phyloP scores from a whole-genome alignment of 2,329 filamentous ascomycete genomes.

The Botrytis porri region DNA sequence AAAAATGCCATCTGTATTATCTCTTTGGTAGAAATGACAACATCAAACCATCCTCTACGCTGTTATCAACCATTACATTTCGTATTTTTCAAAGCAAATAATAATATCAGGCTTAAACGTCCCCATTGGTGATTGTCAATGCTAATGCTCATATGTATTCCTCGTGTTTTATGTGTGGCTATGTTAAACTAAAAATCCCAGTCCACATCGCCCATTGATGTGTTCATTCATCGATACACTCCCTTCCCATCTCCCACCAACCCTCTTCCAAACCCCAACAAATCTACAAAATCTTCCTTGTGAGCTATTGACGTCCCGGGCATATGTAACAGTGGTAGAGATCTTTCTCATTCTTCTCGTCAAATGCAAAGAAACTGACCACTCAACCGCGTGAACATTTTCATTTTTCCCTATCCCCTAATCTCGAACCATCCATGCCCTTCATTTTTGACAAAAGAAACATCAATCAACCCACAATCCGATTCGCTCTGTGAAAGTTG shows the following conservation, averaged over 20 bases:
- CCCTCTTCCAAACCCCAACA: background rate
- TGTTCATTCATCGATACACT: background rate
- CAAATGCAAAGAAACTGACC: background rate
- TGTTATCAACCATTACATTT: background rate
- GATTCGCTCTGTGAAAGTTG: background rate
- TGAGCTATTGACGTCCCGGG: background rate
- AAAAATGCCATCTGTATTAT: background rate
- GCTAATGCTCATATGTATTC: slow-evolving; percentile 2
- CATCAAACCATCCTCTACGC: background rate
- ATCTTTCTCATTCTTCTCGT: background rate
- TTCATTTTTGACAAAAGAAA: background rate
- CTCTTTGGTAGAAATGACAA: background rate
- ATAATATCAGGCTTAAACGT: background rate
- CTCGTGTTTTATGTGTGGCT: background rate
- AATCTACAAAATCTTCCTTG: background rate
- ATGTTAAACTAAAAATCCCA: background rate
- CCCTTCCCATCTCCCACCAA: background rate
- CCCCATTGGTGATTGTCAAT: background rate
- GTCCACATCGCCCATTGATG: background rate
- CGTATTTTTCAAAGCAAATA: background rate
- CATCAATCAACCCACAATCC: background rate
- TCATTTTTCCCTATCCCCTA: background rate
- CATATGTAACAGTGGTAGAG: background rate
- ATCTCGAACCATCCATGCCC: background rate
- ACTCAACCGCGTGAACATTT: background rate